phyloP scores from a whole-genome alignment of 2,329 filamentous ascomycete species.

The Fusarium sp. region DNA sequence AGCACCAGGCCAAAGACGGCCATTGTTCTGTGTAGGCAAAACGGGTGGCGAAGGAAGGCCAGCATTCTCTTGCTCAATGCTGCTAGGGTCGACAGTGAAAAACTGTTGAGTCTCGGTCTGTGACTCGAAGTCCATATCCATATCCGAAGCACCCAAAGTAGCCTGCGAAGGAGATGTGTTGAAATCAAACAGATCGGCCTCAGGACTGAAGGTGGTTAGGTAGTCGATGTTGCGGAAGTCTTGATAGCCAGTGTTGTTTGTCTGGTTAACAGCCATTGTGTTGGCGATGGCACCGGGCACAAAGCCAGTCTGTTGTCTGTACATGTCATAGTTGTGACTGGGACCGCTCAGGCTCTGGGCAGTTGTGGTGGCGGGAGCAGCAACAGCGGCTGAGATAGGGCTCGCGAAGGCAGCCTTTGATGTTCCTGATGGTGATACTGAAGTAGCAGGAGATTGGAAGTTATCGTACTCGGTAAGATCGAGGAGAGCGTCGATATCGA shows the following conservation, averaged over 20 bases:
- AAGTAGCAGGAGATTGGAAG: constrained; percentile 64
- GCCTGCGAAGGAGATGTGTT: constrained; percentile 71
- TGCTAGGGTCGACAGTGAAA: constrained; percentile 78
- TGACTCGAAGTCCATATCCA: constrained; percentile 69
- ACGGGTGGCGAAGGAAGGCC: constrained; percentile 55
- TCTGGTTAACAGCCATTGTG: constrained; percentile 80
- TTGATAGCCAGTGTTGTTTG: constrained; percentile 64
- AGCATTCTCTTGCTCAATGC: constrained; percentile 68
- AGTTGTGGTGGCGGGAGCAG: constrained; percentile 63
- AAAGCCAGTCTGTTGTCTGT: constrained; percentile 94
- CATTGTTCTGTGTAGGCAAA: constrained; percentile 63
- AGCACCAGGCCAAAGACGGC: constrained; percentile 90
- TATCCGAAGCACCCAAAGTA: constrained; percentile 67
- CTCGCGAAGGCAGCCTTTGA: constrained; percentile 64
- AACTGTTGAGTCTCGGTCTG: constrained; percentile 69
- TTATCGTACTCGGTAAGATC: constrained; percentile 72
- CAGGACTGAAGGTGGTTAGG: constrained; percentile 64
- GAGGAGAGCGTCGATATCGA: constrained; percentile 66
- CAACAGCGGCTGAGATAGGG: constrained; percentile 61
- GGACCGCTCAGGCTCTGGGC: constrained; percentile 77
- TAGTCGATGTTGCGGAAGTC: constrained; percentile 61
- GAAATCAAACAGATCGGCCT: constrained; percentile 77
- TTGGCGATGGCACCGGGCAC: constrained; percentile 84
- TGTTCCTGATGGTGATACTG: constrained; percentile 63
- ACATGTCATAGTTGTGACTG: constrained; percentile 93